These are phyloP conservation scores for Cadophora sp. DNA, from an alignment of 2,329 filamentous ascomycete species.

Conservation along the genomic window DNA sequence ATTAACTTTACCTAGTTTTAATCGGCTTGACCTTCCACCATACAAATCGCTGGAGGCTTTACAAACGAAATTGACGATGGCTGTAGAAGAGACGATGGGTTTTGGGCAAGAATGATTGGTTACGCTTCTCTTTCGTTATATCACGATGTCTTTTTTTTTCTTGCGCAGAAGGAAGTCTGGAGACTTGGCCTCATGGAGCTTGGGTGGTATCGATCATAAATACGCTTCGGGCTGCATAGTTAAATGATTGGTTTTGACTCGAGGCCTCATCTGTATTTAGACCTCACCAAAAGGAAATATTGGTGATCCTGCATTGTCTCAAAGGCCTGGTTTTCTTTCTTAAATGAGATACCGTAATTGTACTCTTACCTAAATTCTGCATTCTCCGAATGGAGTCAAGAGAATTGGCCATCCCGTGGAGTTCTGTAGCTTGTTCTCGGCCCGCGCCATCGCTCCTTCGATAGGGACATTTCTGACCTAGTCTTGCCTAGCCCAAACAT, in stretches of 20 bases:
- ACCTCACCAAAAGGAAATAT: conserved; percentile 26
- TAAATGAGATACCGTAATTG: conserved; percentile 2
- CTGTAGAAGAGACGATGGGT: conserved; percentile 97
- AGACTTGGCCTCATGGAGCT: conserved; percentile 18
- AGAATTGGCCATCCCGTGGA: neutral
- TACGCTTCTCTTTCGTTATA: conserved; percentile 31
- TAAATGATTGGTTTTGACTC: conserved; percentile 27
- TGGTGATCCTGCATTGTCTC: conserved; percentile 20
- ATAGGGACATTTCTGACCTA: neutral
- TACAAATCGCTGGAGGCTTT: conserved; percentile 90
- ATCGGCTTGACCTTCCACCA: conserved; percentile 90
- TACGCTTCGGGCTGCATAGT: conserved; percentile 28
- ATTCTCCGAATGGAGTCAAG: neutral
- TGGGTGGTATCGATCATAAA: conserved; percentile 9
- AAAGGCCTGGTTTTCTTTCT: conserved; percentile 3
- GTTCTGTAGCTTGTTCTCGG: neutral
- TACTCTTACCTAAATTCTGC: neutral
- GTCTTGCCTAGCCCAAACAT: neutral
- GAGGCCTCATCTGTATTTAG: conserved; percentile 33
- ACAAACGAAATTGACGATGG: conserved; percentile 90
- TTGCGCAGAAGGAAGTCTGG: conserved; percentile 30
- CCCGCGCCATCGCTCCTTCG: conserved; percentile 2
- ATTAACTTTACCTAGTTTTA: conserved; percentile 71
- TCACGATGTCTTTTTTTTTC: conserved; percentile 37
- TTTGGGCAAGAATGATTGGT: conserved; percentile 86